Base-by-base conservation (phyloP, 345 rosid species). In the Erysimum cheiranthoides region DNA sequence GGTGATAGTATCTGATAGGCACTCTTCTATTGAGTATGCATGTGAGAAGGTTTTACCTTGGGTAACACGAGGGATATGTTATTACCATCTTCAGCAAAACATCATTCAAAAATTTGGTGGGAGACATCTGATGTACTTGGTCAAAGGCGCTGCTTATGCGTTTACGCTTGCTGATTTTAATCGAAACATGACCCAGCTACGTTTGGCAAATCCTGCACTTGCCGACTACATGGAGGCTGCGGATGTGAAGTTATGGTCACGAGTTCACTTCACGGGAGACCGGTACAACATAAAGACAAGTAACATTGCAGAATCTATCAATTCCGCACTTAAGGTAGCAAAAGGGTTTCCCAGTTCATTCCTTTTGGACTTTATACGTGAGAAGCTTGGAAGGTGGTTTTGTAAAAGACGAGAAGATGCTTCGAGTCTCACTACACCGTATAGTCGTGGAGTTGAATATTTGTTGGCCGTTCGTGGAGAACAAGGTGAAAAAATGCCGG, bases 141-240 rank as follows among this genome's bases (percentile, higher is more conserved):
- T 61, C 2, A 61, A 21, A 39, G 17, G 34, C 0, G n/a, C 11
- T 1, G 47, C 35, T 0, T 39, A 11, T 13, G 50, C 50, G 0
- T 14, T 11, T 13, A 61, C 12, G 1, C 1, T 39, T 0, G 0
- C 0, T 0, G 35, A 40, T 8, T 25, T 5, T 1, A 38, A 21
- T 1, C 0, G 12, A 6, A 17, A 61, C 17, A 61, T 61, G 18
- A 34, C 12, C 0, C 2, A 3, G 0, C 1, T 61, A 1, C 0
- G 17, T 0, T 0, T 2, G 0, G 5, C 3, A 0, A 61, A 39
- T 6, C 32, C 16, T 0, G 4, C 0, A 0, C 50, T 61, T 6
- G 11, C 12, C 0, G 0, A 3, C 1, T 36, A 60, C n/a, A 5
- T 60, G 11, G 31, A 9, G 8, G 1, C 18, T 0, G 10, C 6